Conservation (phyloP, 495 filamentous ascomycete genomes). For the Filosporella fistucella region DNA sequence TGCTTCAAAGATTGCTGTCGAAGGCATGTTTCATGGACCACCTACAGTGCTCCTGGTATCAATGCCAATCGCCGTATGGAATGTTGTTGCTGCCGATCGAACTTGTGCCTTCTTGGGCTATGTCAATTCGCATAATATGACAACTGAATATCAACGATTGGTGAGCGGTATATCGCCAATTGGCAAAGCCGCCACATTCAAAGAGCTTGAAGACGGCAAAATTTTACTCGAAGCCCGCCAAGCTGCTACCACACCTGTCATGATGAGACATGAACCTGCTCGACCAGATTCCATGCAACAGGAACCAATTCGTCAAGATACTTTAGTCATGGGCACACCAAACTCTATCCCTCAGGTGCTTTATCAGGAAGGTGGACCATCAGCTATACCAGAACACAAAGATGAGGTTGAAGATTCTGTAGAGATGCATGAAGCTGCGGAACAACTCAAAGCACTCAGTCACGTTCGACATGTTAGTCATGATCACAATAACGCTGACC, state of each 20-base stretch:
- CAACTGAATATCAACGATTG: slow-evolving; percentile 47
- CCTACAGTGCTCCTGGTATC: slow-evolving; percentile 53
- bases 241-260: slow-evolving; percentile 22
- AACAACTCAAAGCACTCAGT: slow-evolving; percentile 53
- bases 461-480: slow-evolving; percentile 46
- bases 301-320: slow-evolving; percentile 8
- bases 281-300: slow-evolving; percentile 10
- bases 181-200: slow-evolving; percentile 29
- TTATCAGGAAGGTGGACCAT: slow-evolving; percentile 16
- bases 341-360: slow-evolving; percentile 14
- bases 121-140: slow-evolving; percentile 54
- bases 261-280: slow-evolving; percentile 17
- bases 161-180: slow-evolving; percentile 34
- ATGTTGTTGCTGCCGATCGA: slow-evolving; percentile 48
- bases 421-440: slow-evolving; percentile 55
- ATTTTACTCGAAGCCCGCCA: slow-evolving; percentile 38
- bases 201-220: slow-evolving; percentile 44
- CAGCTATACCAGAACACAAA: slow-evolving; percentile 26
- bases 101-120: slow-evolving; percentile 52
- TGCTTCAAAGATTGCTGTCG: slow-evolving; percentile 46
- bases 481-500: slow-evolving; percentile 27
- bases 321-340: slow-evolving; percentile 10
- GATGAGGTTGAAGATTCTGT: slow-evolving; percentile 51
- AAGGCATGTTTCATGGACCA: slow-evolving; percentile 54
- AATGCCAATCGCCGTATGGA: slow-evolving; percentile 51